Base-by-base conservation (phyloP, 176 grass and related monocot species). In the Urochloa ruziziensis region DNA sequence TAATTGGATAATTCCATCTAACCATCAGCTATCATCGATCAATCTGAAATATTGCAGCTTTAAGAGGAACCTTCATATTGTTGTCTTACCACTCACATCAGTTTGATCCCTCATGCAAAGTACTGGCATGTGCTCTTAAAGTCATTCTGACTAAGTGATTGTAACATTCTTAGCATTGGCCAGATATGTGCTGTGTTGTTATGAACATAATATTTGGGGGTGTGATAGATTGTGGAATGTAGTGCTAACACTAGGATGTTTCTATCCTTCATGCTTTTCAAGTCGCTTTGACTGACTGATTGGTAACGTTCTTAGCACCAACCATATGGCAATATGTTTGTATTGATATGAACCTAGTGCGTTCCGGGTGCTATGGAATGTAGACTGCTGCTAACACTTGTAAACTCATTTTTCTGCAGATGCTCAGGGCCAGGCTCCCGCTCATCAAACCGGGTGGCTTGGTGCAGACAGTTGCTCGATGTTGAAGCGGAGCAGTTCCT, bases 401-500 rank as follows among this genome's bases (percentile, higher is more conserved):
- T 36, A 40, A 58, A 25, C 14, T 43, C 40, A 27, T 30, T 85
- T 86, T 52, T 77, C 40, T 85, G 29, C 84, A 99, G 96, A 77
- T 99, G 96, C 85, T 94, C 82, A 30, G 96, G 93, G 34, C 93
- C 89, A n/a, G 96, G 96, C n/a, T 81, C 80, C 72, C 54, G 54
- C 18, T 12, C 44, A 34, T 77, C 91, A 52, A 92, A 88, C 37
- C 73, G 96, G 66, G 96, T 96, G 36, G 47, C 62, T 24, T 99
- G 96, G 96, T 92, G 88, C 58, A 89, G 96, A 87, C 87, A 99
- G 61, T 78, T 99, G 68, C 82, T 94, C 25, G 93, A 96, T 77
- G 74, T 96, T 35, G 96, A 99, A 82, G 96, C 78, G 16, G 96
- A 99, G 64, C 86, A 96, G 49, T 96, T 96, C 80, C 85, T 99